Conservation (phyloP, 169 alveolate species). For the Cryptosporidium felis region DNA sequence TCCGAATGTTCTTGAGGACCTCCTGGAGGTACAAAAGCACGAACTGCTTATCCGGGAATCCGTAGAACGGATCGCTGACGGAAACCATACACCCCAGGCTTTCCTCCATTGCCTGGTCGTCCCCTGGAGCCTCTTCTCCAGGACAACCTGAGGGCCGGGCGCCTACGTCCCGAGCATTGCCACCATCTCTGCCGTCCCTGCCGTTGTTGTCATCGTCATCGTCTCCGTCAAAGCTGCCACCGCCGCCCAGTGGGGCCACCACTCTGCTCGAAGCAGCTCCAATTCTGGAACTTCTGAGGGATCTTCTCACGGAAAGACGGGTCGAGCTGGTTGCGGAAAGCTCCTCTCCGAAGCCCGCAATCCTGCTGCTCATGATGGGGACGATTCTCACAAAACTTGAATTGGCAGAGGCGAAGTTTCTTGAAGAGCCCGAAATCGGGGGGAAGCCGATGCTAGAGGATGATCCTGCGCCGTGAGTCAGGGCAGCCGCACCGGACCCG, state of each 20-base stretch:
- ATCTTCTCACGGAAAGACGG: too few relatives aligned
- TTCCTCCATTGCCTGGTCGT: neutral
- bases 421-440: neutral
- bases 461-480: neutral
- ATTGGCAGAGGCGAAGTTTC: neutral
- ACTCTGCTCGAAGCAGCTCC: too few relatives aligned
- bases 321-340: too few relatives aligned
- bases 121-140: too few relatives aligned
- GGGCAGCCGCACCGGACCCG: neutral
- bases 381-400: constrained; percentile 37
- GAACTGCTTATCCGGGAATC: constrained; percentile 57
- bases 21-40: constrained; percentile 18
- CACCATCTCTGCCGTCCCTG: neutral
- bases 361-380: constrained; percentile 35
- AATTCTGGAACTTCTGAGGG: too few relatives aligned
- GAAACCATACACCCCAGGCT: neutral
- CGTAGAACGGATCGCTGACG: constrained; percentile 40
- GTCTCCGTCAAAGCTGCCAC: neutral
- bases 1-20: neutral
- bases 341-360: too few relatives aligned
- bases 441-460: neutral
- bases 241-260: too few relatives aligned
- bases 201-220: neutral
- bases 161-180: too few relatives aligned
- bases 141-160: too few relatives aligned